A percentile compares a stretch with the other conserved stretches of the same genome.
phyloP scores from a whole-genome alignment of 495 filamentous ascomycete genomes.

The Entonaema liquescens region DNA sequence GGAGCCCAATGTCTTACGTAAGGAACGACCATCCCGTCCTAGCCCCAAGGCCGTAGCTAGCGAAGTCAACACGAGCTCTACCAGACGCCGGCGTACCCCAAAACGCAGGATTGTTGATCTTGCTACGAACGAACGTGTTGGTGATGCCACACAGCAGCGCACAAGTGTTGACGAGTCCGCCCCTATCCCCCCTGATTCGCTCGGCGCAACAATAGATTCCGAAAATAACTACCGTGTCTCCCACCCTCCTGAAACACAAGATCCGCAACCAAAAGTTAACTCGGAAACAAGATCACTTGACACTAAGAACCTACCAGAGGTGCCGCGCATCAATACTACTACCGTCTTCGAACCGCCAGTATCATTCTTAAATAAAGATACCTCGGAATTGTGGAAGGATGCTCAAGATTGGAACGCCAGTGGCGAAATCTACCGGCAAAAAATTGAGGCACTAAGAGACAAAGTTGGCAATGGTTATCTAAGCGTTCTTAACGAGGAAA shows the following conservation, averaged over 20 bases:
- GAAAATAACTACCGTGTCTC: conserved; percentile 57
- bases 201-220: conserved; percentile 11
- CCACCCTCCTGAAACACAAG: conserved; percentile 48
- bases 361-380: conserved; percentile 50
- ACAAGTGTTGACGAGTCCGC: conserved; percentile 7
- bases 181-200: background rate
- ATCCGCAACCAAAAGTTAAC: conserved; percentile 29
- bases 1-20: conserved; percentile 60
- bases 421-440: conserved; percentile 82
- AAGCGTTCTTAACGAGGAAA: conserved; percentile 81
- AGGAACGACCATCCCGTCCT: conserved; percentile 55
- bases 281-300: conserved; percentile 45
- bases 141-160: conserved; percentile 37
- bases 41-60: conserved; percentile 53
- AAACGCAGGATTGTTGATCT: conserved; percentile 86
- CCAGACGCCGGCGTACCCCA: conserved; percentile 59
- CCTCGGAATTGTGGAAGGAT: conserved; percentile 53
- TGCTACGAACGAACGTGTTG: conserved; percentile 67
- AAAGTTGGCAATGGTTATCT: conserved; percentile 88
- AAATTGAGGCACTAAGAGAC: conserved; percentile 82
- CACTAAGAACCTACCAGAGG: conserved; percentile 46
- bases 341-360: conserved; percentile 53
- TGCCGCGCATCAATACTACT: conserved; percentile 58
- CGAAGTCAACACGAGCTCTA: conserved; percentile 62
- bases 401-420: conserved; percentile 70